A percentile compares a stretch with the other conserved stretches of the same genome.
Evolutionary conservation across 1,284 basidiomycete genomes (phyloP).

Genomic region (Earliella scabrosa): DNA sequence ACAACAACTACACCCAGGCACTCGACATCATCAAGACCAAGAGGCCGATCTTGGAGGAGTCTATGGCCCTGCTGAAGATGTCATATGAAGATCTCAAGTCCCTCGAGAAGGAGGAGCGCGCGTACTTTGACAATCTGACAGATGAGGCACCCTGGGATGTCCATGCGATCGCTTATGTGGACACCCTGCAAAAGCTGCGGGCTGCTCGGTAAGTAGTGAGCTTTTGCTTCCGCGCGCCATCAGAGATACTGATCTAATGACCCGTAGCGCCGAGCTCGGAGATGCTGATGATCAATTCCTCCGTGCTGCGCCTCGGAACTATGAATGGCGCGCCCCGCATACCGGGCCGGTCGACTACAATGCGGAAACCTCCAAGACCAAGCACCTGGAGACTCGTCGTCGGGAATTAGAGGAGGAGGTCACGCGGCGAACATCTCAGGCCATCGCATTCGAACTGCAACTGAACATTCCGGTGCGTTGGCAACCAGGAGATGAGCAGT

Average conservation of each 20-base stretch:
- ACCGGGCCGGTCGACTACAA: not conserved
- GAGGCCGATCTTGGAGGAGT: not conserved
- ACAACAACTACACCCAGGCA: slow-evolving; percentile 33
- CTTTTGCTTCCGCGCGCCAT: slow-evolving; percentile 16
- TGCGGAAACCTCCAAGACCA: not conserved
- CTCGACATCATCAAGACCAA: slow-evolving; percentile 26
- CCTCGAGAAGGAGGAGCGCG: slow-evolving; percentile 3
- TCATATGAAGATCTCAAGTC: not conserved
- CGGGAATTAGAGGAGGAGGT: not conserved
- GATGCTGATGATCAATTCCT: not conserved
- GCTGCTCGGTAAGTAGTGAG: slow-evolving; percentile 5
- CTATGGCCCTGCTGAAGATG: slow-evolving; percentile 7
- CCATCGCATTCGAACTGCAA: not conserved
- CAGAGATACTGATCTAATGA: not conserved
- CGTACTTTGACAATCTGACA: slow-evolving; percentile 23
- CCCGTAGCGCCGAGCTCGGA: not conserved
- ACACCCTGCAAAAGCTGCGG: slow-evolving; percentile 13
- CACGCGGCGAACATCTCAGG: not conserved
- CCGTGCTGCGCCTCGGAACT: not conserved
- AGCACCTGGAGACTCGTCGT: not conserved
- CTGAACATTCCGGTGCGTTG: no score
- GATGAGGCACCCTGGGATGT: slow-evolving; percentile 23
- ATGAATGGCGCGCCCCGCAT: not conserved
- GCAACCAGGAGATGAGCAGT: not conserved
- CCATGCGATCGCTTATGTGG: slow-evolving; percentile 26